Evolutionary conservation across 106 monocot species (phyloP).

Genomic region (Apostasia shenzhenica): DNA sequence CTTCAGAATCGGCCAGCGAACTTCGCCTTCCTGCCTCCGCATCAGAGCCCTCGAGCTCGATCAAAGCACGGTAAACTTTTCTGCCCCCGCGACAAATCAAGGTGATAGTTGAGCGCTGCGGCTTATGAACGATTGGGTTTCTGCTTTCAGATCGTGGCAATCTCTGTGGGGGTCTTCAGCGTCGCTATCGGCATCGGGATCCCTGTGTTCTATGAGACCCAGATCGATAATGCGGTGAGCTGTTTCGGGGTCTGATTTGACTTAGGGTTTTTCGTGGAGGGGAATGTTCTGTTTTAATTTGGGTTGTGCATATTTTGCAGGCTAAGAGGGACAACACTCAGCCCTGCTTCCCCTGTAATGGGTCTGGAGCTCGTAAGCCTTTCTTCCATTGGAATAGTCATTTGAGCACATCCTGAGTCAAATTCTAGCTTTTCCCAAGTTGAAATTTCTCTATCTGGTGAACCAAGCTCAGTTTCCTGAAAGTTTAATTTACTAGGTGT

Average conservation of each 20-base stretch:
- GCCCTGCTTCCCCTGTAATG: slow-evolving; percentile 90
- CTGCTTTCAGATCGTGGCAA: slow-evolving; percentile 47
- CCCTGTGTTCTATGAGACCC: slow-evolving; percentile 79
- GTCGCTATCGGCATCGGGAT: slow-evolving; percentile 80
- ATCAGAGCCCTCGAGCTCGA: slow-evolving; percentile 74
- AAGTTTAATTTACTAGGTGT: too few species aligned
- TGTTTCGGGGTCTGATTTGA: background rate
- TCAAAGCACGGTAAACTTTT: slow-evolving; percentile 54
- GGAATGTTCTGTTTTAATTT: background rate
- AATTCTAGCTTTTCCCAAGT: too few species aligned
- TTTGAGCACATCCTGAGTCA: too few species aligned
- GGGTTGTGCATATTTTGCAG: slow-evolving; percentile 16
- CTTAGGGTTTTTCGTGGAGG: background rate
- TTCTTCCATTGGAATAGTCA: background rate
- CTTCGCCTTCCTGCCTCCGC: slow-evolving; percentile 24
- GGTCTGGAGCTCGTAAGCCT: slow-evolving; percentile 80
- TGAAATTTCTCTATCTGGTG: too few species aligned
- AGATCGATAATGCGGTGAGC: slow-evolving; percentile 84
- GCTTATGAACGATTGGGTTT: background rate
- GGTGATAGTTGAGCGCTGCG: background rate
- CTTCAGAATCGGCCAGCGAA: background rate
- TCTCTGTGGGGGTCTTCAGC: slow-evolving; percentile 72
- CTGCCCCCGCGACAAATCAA: background rate
- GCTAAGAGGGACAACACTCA: slow-evolving; percentile 86
- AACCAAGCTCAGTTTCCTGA: too few species aligned